Evolutionary conservation across 139 green algal genomes (phyloP).

Genomic region (Picochlorum sp.): DNA sequence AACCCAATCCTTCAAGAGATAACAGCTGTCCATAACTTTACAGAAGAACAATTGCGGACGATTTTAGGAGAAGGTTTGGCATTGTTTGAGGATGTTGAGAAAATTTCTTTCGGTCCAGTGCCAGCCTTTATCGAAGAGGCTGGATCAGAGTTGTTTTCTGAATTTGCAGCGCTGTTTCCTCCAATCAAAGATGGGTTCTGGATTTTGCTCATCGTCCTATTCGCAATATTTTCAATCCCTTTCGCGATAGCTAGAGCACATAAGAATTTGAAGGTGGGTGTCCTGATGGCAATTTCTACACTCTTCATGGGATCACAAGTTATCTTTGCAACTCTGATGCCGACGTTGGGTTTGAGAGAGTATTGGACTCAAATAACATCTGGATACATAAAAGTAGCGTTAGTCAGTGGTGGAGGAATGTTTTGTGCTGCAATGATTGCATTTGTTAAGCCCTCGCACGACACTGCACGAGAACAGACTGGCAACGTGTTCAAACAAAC

Average conservation of each 20-base stretch:
- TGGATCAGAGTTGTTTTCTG: background rate
- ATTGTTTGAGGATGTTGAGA: background rate
- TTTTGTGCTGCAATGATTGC: background rate
- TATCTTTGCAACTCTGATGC: constrained; percentile 11
- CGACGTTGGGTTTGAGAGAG: background rate
- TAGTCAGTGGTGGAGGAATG: constrained; percentile 4
- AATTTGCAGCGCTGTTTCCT: background rate
- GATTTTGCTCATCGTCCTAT: constrained; percentile 9
- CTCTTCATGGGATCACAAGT: constrained; percentile 12
- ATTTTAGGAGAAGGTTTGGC: background rate
- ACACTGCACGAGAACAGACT: constrained; percentile 1
- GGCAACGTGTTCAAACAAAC: background rate
- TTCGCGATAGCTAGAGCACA: background rate
- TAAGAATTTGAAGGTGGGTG: background rate
- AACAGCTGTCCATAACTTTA: background rate
- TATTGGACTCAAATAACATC: constrained; percentile 11
- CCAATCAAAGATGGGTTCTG: background rate
- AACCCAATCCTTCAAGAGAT: background rate
- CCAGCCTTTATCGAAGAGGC: background rate
- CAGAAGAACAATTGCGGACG: background rate
- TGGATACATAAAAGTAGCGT: constrained; percentile 14
- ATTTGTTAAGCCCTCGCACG: constrained; percentile 2
- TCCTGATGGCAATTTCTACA: constrained; percentile 6
- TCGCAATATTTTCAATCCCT: background rate
- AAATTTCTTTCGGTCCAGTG: background rate